Percentiles rank a stretch among this genome's conserved stretches.
Conservation (phyloP, 257 asterid species). For the Cruciata laevipes region DNA sequence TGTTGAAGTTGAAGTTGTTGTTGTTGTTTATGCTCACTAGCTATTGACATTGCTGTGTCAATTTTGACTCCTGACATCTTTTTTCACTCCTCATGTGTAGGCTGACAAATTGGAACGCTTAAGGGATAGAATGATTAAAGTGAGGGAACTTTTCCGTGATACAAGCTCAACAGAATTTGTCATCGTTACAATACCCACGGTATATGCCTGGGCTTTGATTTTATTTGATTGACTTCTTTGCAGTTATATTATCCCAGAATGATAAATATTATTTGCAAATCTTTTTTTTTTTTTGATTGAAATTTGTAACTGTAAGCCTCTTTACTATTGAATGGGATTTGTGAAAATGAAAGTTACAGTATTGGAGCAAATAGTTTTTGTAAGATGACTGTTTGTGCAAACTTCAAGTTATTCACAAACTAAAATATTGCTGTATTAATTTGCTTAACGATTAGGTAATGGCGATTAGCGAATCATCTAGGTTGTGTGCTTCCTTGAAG, state of each 20-base stretch:
- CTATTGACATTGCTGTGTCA: conserved; percentile 9
- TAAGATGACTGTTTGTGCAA: background rate
- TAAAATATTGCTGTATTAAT: background rate
- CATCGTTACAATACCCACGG: conserved; percentile 98
- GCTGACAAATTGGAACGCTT: conserved; percentile 80
- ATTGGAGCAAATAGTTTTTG: background rate
- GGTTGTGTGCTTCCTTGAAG: conserved; percentile 79
- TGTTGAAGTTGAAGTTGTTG: too few relatives aligned
- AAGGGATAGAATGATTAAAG: conserved; percentile 96
- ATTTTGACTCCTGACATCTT: background rate
- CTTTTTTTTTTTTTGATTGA: too few relatives aligned
- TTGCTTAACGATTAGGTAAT: conserved; percentile 56
- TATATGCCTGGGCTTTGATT: too few relatives aligned
- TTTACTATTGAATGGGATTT: background rate
- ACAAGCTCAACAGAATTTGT: conserved; percentile 78
- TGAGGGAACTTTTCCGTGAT: conserved; percentile 90
- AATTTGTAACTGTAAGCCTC: background rate
- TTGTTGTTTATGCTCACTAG: conserved; percentile 1
- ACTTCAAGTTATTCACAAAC: background rate
- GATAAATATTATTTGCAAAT: too few relatives aligned
- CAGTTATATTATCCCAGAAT: background rate
- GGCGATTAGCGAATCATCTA: conserved; percentile 95
- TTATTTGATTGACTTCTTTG: background rate
- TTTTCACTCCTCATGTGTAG: conserved; percentile 26
- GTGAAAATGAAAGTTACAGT: background rate